A percentile compares a stretch with the other conserved stretches of the same genome.
Evolutionary conservation across 2,329 filamentous ascomycete genomes (phyloP).

Genomic region (Albophoma yamanashiensis): DNA sequence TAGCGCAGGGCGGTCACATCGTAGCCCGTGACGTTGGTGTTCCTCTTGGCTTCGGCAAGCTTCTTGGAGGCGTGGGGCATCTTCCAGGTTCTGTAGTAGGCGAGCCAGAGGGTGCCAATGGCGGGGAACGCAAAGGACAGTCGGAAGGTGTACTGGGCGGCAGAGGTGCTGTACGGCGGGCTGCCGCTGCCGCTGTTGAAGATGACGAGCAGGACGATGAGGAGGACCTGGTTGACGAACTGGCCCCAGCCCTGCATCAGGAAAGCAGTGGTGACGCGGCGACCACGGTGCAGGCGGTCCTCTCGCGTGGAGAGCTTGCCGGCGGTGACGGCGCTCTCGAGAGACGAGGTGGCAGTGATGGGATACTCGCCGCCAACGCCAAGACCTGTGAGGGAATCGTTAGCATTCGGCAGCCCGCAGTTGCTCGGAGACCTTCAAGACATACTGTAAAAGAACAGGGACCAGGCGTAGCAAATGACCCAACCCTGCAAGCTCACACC

Average conservation of each 20-base stretch:
- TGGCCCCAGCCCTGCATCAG: conserved; percentile 99
- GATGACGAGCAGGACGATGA: conserved; percentile 78
- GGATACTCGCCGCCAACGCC: conserved; percentile 83
- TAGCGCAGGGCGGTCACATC: conserved; percentile 72
- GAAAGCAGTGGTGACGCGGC: conserved; percentile 92
- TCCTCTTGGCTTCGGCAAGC: conserved; percentile 73
- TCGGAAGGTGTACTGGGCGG: conserved; percentile 84
- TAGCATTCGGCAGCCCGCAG: neutral
- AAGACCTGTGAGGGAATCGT: conserved; percentile 23
- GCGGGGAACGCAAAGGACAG: conserved; percentile 87
- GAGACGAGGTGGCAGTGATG: conserved; percentile 90
- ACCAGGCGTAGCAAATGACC: conserved; percentile 96
- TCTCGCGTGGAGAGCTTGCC: conserved; percentile 84
- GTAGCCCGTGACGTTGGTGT: conserved; percentile 81
- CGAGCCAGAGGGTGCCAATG: conserved; percentile 83
- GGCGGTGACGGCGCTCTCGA: conserved; percentile 80
- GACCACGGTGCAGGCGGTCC: conserved; percentile 88
- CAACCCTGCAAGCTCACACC: conserved; percentile 79
- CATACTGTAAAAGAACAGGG: conserved; percentile 62
- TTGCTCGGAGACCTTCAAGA: neutral
- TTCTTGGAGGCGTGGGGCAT: conserved; percentile 84
- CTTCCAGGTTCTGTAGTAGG: conserved; percentile 93
- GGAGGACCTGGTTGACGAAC: conserved; percentile 81
- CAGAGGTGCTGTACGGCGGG: conserved; percentile 65
- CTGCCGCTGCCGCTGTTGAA: conserved; percentile 70